Percentiles rank a stretch among this genome's conserved stretches.
phyloP scores from a whole-genome alignment of 2,329 filamentous ascomycete species.

The Aspergillus puulaauensis region DNA sequence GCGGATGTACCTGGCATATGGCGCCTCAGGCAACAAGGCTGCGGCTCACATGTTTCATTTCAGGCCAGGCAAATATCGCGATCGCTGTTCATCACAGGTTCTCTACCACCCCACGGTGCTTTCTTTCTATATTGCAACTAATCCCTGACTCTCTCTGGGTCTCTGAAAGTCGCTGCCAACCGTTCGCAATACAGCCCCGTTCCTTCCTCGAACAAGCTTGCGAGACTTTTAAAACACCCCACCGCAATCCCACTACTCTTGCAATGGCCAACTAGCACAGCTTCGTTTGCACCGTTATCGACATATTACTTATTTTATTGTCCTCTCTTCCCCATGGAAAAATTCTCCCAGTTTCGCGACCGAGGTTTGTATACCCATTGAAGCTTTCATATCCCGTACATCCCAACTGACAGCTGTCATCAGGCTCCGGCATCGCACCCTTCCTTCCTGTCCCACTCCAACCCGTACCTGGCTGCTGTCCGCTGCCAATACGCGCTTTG shows the following conservation, averaged over 20 bases:
- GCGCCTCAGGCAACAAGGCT: constrained; percentile 9
- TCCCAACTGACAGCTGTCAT: constrained; percentile 7
- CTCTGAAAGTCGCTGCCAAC: neutral
- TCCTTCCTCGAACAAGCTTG: neutral
- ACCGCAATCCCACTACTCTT: neutral
- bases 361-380: constrained; percentile 58
- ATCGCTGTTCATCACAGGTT: neutral
- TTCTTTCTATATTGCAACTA: neutral
- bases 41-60: constrained; percentile 8
- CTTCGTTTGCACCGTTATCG: neutral
- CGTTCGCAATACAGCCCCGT: neutral
- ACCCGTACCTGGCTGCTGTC: constrained; percentile 54
- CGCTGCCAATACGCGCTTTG: constrained; percentile 64
- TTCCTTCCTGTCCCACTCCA: constrained; percentile 80
- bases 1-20: neutral
- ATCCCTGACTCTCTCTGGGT: neutral
- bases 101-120: neutral
- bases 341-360: constrained; percentile 90
- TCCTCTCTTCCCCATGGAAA: constrained; percentile 67
- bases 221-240: neutral
- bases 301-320: neutral
- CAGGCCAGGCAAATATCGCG: neutral
- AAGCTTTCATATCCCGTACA: neutral
- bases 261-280: constrained; percentile 10
- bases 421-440: constrained; percentile 92